Percentiles rank a stretch among this genome's conserved stretches.
Evolutionary conservation across 352 stramenopile genomes (phyloP).

Genomic region (Pythium sukuiense): DNA sequence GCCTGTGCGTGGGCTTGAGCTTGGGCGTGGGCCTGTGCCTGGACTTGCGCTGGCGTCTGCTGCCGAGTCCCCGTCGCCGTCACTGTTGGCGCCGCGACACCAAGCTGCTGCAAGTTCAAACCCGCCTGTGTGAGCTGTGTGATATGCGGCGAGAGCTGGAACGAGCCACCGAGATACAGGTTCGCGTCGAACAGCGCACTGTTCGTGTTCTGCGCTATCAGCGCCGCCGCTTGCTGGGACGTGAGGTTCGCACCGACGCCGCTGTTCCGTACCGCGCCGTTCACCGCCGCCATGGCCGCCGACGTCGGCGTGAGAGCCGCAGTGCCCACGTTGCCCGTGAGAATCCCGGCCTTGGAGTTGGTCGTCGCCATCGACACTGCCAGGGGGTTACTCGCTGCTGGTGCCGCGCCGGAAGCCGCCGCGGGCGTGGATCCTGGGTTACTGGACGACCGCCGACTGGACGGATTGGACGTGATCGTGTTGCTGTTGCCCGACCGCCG

Average conservation of each 20-base stretch:
- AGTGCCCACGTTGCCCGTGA: neutral
- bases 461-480: conserved; percentile 41
- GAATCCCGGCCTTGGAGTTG: conserved; percentile 6
- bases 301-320: conserved; percentile 28
- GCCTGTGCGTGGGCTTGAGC: conserved; percentile 52
- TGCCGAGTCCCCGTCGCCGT: conserved; percentile 29
- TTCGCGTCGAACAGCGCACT: conserved; percentile 64
- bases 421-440: conserved; percentile 20
- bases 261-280: conserved; percentile 14
- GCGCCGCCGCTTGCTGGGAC: conserved; percentile 46
- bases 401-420: conserved; percentile 6
- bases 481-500: conserved; percentile 51
- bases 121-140: conserved; percentile 35
- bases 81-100: conserved; percentile 17
- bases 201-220: conserved; percentile 57
- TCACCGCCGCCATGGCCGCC: conserved; percentile 33
- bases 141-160: conserved; percentile 50
- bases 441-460: conserved; percentile 42
- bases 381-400: conserved; percentile 7
- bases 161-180: conserved; percentile 66
- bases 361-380: conserved; percentile 7
- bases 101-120: conserved; percentile 61
- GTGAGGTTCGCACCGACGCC: conserved; percentile 21
- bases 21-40: conserved; percentile 36
- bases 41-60: conserved; percentile 22